phyloP scores from a whole-genome alignment of 768 basidiomycete genomes.

The Phaeolepiota aurea region DNA sequence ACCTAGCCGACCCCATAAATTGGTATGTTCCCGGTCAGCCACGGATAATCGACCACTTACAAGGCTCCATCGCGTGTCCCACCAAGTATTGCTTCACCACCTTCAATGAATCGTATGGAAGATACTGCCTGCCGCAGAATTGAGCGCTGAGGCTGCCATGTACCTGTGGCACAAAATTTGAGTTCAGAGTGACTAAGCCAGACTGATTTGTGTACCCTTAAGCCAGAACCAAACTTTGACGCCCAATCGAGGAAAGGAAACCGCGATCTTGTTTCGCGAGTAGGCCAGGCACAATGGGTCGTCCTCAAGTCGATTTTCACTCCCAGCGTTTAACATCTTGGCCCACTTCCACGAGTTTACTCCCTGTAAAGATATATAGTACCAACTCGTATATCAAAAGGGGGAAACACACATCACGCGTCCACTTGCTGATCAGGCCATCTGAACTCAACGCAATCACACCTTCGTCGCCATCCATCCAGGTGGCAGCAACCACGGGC shows the following conservation, averaged over 20 bases:
- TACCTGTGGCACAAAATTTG: slow-evolving; percentile 29
- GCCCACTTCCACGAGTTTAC: slow-evolving; percentile 48
- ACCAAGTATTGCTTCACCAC: slow-evolving; percentile 55
- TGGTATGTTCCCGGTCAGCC: background rate
- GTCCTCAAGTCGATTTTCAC: slow-evolving; percentile 22
- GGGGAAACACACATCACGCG: slow-evolving; percentile 33
- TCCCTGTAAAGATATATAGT: slow-evolving; percentile 19
- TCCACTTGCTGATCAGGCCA: slow-evolving; percentile 55
- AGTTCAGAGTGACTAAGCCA: too few species aligned
- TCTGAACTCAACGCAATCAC: slow-evolving; percentile 50
- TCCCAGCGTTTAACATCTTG: slow-evolving; percentile 43
- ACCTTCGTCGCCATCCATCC: slow-evolving; percentile 52
- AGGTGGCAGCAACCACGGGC: slow-evolving; percentile 38
- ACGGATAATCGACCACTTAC: slow-evolving; percentile 25
- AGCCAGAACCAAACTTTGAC: slow-evolving; percentile 61
- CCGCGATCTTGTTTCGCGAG: slow-evolving; percentile 48
- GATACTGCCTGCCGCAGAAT: slow-evolving; percentile 60
- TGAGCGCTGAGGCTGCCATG: slow-evolving; percentile 57
- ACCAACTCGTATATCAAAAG: background rate
- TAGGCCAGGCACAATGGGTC: slow-evolving; percentile 47
- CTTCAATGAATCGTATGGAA: slow-evolving; percentile 53
- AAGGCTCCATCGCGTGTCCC: slow-evolving; percentile 65
- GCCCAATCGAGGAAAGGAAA: slow-evolving; percentile 48
- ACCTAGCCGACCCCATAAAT: slow-evolving; percentile 26
- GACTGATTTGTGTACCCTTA: slow-evolving; percentile 30